Percentiles rank a stretch among this genome's conserved stretches.
Evolutionary conservation across 306 rosid genomes (phyloP).

Genomic region (Notholithocarpus densiflorus): DNA sequence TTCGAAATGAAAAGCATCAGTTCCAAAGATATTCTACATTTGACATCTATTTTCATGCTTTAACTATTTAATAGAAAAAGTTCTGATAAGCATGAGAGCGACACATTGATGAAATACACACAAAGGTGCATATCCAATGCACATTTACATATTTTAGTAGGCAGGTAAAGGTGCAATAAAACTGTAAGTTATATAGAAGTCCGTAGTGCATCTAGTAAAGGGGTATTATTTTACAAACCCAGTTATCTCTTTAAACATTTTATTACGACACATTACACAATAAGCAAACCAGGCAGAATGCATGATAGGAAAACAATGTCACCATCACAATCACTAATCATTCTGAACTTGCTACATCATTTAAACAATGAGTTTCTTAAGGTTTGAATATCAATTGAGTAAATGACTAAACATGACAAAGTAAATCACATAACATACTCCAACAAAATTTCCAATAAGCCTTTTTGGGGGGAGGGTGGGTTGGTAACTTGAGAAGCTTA

Average conservation of each 20-base stretch:
- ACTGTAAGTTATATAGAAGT: no score
- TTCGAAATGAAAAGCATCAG: no score
- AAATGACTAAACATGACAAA: background rate
- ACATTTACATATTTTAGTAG: no score
- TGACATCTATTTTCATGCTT: no score
- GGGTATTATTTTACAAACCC: background rate
- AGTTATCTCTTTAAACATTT: background rate
- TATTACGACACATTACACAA: background rate
- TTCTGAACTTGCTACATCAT: background rate
- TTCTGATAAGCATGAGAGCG: no score
- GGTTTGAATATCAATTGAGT: background rate
- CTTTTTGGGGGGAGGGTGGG: background rate
- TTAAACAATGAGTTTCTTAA: background rate
- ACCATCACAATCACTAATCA: background rate
- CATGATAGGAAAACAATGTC: background rate
- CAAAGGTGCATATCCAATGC: no score
- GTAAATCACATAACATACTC: background rate
- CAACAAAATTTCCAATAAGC: background rate
- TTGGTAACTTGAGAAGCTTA: slow-evolving; percentile 41
- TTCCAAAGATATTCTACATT: no score
- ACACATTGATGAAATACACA: no score
- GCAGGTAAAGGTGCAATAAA: no score
- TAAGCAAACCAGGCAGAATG: background rate
- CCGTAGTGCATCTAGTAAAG: no score
- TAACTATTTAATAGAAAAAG: no score